Base-by-base conservation (phyloP, 2,329 filamentous ascomycete species). In the Trichoderma sp. region DNA sequence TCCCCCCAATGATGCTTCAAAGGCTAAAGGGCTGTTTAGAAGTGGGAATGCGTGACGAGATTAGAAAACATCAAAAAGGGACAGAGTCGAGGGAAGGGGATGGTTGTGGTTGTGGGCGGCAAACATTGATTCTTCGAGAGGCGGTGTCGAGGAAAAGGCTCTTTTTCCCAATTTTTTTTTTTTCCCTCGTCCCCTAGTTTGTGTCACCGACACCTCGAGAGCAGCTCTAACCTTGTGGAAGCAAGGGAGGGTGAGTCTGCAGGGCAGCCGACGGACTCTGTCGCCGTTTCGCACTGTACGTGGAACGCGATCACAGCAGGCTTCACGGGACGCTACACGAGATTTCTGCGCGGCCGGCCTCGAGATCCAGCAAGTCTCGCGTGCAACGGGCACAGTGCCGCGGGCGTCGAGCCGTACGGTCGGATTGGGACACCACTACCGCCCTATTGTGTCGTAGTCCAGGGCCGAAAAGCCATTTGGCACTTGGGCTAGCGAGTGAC, bases 201-300 rank as follows among this genome's bases (percentile, higher is more conserved):
- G 63, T 66, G 63, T 66, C 63, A 66, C 63, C 63, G 63, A 66
- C 63, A 66, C 49, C 63, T 66, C 27, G 24, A 66, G 40, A 58
- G 27, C 24, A 11, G 47, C 19, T 66, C 52, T 43, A 47, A 57
- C 52, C 37, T 24, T 27, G 43, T 19, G 40, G 16, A 49, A 56
- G 64, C 64, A 68, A 68, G 64, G 64, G 64, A 68, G 64, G 56
- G 64, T 53, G 64, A 68, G 56, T 40, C 31, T 68, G 64, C 55
- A 68, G 64, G 64, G 56, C 64, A 21, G 27, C 40, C 14, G 13
- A 2, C 10, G 16, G 35, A 29, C 31, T 56, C 21, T n/a, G n/a
- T 35, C 56, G 24, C 16, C 19, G 21, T 47, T 49, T 35, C 52
- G 31, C 68, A 64, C 68, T 69, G 53, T 69, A 5, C 21, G 11